Conservation (phyloP, 2,329 filamentous ascomycete species). For the Penicillium verrucosum region DNA sequence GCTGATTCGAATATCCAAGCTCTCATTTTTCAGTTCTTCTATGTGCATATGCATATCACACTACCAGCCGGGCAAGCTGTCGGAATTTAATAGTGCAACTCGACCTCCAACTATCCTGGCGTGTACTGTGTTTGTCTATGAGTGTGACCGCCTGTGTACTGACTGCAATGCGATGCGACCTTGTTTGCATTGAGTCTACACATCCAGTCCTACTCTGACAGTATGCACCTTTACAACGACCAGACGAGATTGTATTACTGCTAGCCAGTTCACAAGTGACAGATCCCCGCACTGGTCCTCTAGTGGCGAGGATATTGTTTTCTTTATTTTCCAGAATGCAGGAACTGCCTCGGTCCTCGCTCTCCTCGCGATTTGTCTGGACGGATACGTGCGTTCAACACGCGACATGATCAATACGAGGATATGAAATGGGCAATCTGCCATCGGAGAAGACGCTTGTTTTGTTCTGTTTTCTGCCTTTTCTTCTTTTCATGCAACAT, state of each 20-base stretch:
- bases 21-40: conserved; percentile 6
- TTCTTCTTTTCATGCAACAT: conserved; percentile 13
- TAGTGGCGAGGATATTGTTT: background rate
- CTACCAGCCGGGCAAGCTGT: conserved; percentile 1
- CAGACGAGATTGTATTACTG: conserved; percentile 3
- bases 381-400: conserved; percentile 21
- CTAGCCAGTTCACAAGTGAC: background rate
- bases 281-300: background rate
- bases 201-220: background rate
- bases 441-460: conserved; percentile 3
- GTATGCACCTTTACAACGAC: background rate
- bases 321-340: background rate
- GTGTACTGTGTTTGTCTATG: background rate
- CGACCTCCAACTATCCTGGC: conserved; percentile 1
- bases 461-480: conserved; percentile 9
- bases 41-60: conserved; percentile 9
- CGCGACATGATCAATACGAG: conserved; percentile 10
- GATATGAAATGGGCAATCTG: background rate
- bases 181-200: background rate
- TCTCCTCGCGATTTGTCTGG: background rate
- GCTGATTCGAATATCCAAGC: conserved; percentile 32
- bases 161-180: background rate
- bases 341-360: background rate
- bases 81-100: background rate
- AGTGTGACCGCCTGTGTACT: background rate